Percentiles rank a stretch among this genome's conserved stretches.
Conservation (phyloP, 768 basidiomycete genomes). For the Phanerochaete carnosa region DNA sequence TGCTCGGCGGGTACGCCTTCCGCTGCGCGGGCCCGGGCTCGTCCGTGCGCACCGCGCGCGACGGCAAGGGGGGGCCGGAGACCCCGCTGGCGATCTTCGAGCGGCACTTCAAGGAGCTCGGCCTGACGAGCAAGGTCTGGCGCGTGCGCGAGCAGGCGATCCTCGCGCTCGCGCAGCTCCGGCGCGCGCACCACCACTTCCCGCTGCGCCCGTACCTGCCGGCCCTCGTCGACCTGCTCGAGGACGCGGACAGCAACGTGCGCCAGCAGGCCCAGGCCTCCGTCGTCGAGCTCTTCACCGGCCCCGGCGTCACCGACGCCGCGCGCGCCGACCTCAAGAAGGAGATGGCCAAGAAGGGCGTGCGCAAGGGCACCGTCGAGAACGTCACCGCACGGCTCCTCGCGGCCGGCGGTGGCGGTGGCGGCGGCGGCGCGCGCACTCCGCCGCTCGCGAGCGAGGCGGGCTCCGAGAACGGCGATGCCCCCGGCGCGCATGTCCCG, state of each 20-base stretch:
- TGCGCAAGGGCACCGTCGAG: conserved; percentile 86
- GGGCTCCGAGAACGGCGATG: conserved; percentile 59
- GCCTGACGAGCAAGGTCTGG: conserved; percentile 79
- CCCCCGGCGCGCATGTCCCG: conserved; percentile 63
- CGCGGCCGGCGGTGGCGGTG: too few relatives aligned
- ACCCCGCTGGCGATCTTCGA: conserved; percentile 71
- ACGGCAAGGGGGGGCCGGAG: conserved; percentile 62
- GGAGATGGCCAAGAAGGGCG: conserved; percentile 79
- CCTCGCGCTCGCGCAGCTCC: conserved; percentile 67
- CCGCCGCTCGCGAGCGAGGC: conserved; percentile 49
- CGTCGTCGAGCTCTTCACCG: conserved; percentile 82
- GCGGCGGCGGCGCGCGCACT: conserved; percentile 34
- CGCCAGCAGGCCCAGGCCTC: conserved; percentile 82
- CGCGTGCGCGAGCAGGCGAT: conserved; percentile 82
- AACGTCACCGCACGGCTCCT: conserved; percentile 69
- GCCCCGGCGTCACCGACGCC: conserved; percentile 74
- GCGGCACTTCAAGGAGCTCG: conserved; percentile 65
- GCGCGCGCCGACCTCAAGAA: conserved; percentile 94
- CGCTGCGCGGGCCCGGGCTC: conserved; percentile 35
- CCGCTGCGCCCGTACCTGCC: conserved; percentile 81
- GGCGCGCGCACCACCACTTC: conserved; percentile 66
- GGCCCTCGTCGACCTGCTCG: conserved; percentile 76
- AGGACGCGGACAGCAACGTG: conserved; percentile 89
- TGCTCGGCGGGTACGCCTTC: conserved; percentile 71
- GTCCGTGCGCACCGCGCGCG: conserved; percentile 41